Base-by-base conservation (phyloP, 2,329 filamentous ascomycete species). In the Phoma sp. region DNA sequence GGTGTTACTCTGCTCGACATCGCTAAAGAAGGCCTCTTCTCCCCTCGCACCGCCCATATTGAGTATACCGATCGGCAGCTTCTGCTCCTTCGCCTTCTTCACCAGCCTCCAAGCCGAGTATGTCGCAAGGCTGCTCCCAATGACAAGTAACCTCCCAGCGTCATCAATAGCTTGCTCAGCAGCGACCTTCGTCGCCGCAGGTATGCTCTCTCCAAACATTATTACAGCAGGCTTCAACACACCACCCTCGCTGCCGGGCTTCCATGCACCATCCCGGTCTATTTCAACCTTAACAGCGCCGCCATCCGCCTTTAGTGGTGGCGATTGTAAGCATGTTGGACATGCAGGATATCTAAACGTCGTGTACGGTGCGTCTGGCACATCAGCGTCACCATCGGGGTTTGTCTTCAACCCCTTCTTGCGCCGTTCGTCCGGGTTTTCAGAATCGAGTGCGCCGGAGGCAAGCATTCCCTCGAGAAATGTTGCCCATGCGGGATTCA, bases 171-270 rank as follows among this genome's bases (percentile, higher is more conserved):
- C 89, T 23, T 85, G 78, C 69, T 98, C 93, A 1, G 93, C 93
- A 0, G 86, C 87, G 1, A 78, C 74, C 73, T 96, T 97, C 29
- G 93, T 87, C 1, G 77, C 67, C 1, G 77, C 74, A 0, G 84
- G 80, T 42, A 98, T 96, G 55, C 86, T 93, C 76, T 98, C 95
- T 14, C 95, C 95, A 73, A 98, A 98, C 92, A 98, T 97, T 65
- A 93, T 87, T 2, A 99, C 93, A 1, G 91, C 91, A 3, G 95
- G 95, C 71, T 98, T 98, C 49, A 99, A 74, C 30, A 98, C 86
- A 2, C 93, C 95, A 0, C 87, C 91, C 17, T 60, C 59, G 17
- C 62, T 66, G n/a, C 29, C 50, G 2, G 55, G 52, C 32, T 63
- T 62, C 91, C 89, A 96, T 0, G 92, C 93, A 0, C 93, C 93